These are phyloP conservation scores for Calonectria henricotiae DNA, from an alignment of 2,329 filamentous ascomycete species.

Conservation along the genomic window DNA sequence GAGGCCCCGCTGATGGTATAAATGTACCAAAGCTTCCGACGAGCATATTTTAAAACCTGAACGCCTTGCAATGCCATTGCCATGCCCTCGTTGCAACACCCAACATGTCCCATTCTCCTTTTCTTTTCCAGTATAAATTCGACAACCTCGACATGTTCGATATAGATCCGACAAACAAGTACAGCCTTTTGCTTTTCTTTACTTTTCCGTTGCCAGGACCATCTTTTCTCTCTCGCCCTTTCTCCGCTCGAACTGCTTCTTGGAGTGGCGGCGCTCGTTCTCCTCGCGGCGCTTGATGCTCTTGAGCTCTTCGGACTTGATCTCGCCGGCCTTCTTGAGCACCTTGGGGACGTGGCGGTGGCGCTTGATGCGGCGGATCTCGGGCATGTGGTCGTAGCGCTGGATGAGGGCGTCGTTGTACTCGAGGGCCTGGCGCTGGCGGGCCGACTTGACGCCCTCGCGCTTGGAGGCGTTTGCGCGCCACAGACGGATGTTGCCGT, in stretches of 20 bases:
- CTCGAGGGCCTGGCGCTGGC: conserved; percentile 89
- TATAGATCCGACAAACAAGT: conserved; percentile 36
- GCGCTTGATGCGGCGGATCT: conserved; percentile 90
- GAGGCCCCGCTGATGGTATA: conserved; percentile 41
- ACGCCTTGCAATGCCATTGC: conserved; percentile 58
- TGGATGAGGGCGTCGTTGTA: conserved; percentile 90
- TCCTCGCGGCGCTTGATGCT: conserved; percentile 93
- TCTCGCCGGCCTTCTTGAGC: conserved; percentile 95
- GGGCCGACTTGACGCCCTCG: conserved; percentile 87
- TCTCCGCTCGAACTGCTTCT: conserved; percentile 83
- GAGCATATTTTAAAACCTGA: conserved; percentile 47
- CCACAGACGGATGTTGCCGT: conserved; percentile 92
- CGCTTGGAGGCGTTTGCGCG: conserved; percentile 87
- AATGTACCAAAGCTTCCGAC: conserved; percentile 42
- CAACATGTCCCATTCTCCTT: conserved; percentile 34
- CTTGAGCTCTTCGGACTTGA: conserved; percentile 91
- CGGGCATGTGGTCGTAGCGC: conserved; percentile 95
- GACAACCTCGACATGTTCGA: not conserved
- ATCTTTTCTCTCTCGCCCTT: conserved; percentile 93
- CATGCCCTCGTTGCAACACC: conserved; percentile 45
- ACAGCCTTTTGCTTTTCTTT: not conserved
- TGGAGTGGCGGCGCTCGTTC: conserved; percentile 93
- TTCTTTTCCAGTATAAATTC: not conserved
- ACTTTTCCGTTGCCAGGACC: conserved; percentile 79
- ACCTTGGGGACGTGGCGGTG: conserved; percentile 94